Conservation (phyloP, 1,284 basidiomycete species). For the Ustilago cynodontis region DNA sequence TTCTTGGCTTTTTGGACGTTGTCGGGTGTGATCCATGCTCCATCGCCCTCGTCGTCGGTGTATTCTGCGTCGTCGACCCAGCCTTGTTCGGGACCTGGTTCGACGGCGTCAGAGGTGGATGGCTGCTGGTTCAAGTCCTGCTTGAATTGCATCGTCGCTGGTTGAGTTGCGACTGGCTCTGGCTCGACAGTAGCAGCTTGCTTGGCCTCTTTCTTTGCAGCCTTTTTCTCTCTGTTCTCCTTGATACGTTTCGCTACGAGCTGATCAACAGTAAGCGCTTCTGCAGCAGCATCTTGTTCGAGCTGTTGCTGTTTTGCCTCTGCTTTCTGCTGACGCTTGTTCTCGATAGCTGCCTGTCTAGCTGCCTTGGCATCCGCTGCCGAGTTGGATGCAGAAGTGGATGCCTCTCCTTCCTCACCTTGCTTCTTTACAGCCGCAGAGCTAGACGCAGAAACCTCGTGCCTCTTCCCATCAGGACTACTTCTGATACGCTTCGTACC, state of each 20-base stretch:
- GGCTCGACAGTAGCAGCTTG: constrained; percentile 10
- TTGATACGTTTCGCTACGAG: constrained; percentile 38
- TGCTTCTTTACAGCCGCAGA: constrained; percentile 1
- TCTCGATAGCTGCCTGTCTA: constrained; percentile 46
- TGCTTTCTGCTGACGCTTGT: constrained; percentile 42
- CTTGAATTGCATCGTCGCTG: constrained; percentile 9
- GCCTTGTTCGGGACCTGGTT: constrained; percentile 26
- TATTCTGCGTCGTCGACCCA: constrained; percentile 72
- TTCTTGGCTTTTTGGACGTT: constrained; percentile 92
- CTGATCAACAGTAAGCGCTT: constrained; percentile 35
- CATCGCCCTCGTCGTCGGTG: constrained; percentile 75
- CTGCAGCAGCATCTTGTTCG: constrained; percentile 31
- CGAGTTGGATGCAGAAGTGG: constrained; percentile 10
- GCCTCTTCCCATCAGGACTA: constrained; percentile 69
- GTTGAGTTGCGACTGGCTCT: constrained; percentile 18
- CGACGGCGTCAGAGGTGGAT: constrained; percentile 2
- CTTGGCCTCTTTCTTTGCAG: constrained; percentile 45
- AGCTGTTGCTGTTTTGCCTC: constrained; percentile 40
- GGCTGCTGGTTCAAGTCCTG: constrained; percentile 34
- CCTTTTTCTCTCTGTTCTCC: constrained; percentile 44
- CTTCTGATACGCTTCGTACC: constrained; percentile 73
- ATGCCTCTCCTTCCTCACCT: constrained; percentile 15
- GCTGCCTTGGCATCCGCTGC: constrained; percentile 18
- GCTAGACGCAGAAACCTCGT: constrained; percentile 17
- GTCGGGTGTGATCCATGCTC: constrained; percentile 93